These are phyloP conservation scores for Karstenula rhodostoma DNA, from an alignment of 2,329 filamentous ascomycete genomes.

Conservation along the genomic window DNA sequence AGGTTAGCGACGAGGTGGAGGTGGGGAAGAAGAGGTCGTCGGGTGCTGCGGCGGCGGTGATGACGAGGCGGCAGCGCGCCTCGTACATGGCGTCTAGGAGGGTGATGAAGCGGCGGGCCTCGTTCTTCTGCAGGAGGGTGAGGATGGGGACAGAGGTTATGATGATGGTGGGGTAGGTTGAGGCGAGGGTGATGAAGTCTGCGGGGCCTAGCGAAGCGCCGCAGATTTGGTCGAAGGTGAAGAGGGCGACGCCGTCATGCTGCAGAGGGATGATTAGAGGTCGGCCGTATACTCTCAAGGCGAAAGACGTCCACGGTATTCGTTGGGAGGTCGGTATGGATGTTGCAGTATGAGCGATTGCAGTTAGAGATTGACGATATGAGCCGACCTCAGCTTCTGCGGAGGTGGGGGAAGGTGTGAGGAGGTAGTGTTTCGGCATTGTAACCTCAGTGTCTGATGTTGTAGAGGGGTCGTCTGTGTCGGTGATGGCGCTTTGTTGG, in stretches of 20 bases:
- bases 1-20: constrained; percentile 8
- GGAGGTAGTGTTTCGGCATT: constrained; percentile 47
- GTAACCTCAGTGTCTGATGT: constrained; percentile 14
- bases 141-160: constrained; percentile 74
- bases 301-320: constrained; percentile 55
- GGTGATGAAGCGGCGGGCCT: constrained; percentile 81
- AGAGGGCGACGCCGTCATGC: constrained; percentile 65
- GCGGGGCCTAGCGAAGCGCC: constrained; percentile 73
- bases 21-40: constrained; percentile 79
- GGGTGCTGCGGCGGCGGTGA: constrained; percentile 72
- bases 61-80: constrained; percentile 77
- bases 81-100: constrained; percentile 80
- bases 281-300: constrained; percentile 69
- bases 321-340: constrained; percentile 42
- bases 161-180: constrained; percentile 80
- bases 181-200: constrained; percentile 83
- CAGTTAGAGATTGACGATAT: constrained; percentile 26
- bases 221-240: constrained; percentile 75
- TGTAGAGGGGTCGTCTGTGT: neutral
- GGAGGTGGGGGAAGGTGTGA: constrained; percentile 37
- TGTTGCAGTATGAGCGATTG: constrained; percentile 31
- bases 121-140: constrained; percentile 75
- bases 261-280: constrained; percentile 67
- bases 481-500: neutral
- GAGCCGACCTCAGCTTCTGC: constrained; percentile 13